Percentiles rank a stretch among this genome's conserved stretches.
Evolutionary conservation across 441 rosid genomes (phyloP).

Genomic region (Biscutella auriculata): DNA sequence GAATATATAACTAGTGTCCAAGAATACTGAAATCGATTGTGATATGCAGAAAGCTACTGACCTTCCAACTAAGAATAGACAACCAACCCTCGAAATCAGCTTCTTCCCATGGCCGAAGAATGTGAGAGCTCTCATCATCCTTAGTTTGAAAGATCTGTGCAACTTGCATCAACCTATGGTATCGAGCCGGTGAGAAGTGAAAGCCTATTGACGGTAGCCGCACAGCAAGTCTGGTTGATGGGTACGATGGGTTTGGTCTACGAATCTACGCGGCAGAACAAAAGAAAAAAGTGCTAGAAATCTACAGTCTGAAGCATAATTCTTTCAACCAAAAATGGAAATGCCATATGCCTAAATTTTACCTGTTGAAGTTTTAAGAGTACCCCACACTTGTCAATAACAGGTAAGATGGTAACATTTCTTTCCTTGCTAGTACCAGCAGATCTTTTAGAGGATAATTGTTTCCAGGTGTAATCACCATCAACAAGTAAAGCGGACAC

Average conservation of each 20-base stretch:
- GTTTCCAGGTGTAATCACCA: slow-evolving; percentile 82
- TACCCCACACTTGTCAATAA: slow-evolving; percentile 87
- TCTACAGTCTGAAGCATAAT: slow-evolving; percentile 4
- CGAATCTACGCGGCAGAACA: slow-evolving; percentile 51
- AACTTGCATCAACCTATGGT: slow-evolving; percentile 95
- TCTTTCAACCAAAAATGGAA: slow-evolving; percentile 6
- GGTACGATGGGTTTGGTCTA: slow-evolving; percentile 68
- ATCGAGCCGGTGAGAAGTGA: slow-evolving; percentile 97
- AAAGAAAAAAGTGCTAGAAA: slow-evolving; percentile 6
- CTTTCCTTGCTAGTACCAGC: slow-evolving; percentile 22
- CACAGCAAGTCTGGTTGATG: slow-evolving; percentile 80
- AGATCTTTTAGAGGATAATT: slow-evolving; percentile 27
- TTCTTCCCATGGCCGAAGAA: slow-evolving; percentile 63
- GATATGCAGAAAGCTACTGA: slow-evolving; percentile 22
- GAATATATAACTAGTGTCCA: slow-evolving; percentile 13
- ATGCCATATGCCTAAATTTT: slow-evolving; percentile 14
- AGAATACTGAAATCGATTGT: not conserved
- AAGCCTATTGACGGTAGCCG: slow-evolving; percentile 85
- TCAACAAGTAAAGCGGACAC: slow-evolving; percentile 91
- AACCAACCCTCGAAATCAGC: slow-evolving; percentile 98
- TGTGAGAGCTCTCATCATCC: slow-evolving; percentile 39
- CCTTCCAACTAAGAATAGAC: slow-evolving; percentile 78
- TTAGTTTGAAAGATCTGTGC: slow-evolving; percentile 60
- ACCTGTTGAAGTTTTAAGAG: slow-evolving; percentile 91
- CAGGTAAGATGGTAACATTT: slow-evolving; percentile 59